Evolutionary conservation across 164 flowering plant genomes (phyloP).

Genomic region (Saururus chinensis): DNA sequence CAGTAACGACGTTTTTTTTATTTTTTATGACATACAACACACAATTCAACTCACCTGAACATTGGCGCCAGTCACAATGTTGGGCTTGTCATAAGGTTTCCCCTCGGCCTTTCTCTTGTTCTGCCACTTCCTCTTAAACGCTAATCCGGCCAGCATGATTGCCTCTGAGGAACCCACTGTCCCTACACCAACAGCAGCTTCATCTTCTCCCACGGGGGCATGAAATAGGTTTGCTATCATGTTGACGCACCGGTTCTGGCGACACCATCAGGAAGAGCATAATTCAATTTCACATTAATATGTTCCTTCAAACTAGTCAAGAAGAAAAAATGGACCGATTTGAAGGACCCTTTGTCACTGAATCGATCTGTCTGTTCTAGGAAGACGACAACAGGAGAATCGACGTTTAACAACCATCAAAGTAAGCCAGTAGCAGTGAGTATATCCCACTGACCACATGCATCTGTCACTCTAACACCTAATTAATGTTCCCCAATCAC

Average conservation of each 20-base stretch:
- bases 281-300: background rate
- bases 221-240: constrained; percentile 28
- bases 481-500: no score
- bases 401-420: no score
- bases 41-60: constrained; percentile 16
- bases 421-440: no score
- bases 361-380: no score
- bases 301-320: background rate
- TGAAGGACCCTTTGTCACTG: no score
- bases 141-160: constrained; percentile 20
- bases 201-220: constrained; percentile 23
- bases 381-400: no score
- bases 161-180: constrained; percentile 30
- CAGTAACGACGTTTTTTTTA: background rate
- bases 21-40: background rate
- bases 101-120: constrained; percentile 28
- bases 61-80: constrained; percentile 35
- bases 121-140: constrained; percentile 33
- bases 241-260: constrained; percentile 28
- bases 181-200: constrained; percentile 25
- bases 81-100: constrained; percentile 31
- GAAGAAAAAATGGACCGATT: no score
- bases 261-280: background rate
- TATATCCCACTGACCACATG: no score
- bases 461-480: no score